These are phyloP conservation scores for Polytrichum formosum DNA, from an alignment of 225 moss, liverwort and hornwort genomes.

Conservation along the genomic window DNA sequence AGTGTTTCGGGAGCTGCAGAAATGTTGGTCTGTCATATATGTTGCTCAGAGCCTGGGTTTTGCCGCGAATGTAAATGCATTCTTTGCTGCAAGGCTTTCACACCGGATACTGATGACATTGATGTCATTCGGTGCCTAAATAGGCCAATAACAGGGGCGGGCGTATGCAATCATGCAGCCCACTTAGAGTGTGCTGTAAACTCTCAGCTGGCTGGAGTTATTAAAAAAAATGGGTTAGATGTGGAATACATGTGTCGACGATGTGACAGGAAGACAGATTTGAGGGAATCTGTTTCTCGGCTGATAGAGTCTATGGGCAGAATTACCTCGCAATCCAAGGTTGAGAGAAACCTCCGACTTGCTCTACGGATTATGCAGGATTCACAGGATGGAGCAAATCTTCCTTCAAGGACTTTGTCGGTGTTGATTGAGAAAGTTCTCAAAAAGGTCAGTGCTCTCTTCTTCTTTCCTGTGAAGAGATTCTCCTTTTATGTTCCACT, in stretches of 20 bases:
- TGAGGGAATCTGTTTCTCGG: slow-evolving; percentile 52
- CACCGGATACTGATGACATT: slow-evolving; percentile 39
- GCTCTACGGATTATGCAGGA: slow-evolving; percentile 59
- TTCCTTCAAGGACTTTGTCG: slow-evolving; percentile 39
- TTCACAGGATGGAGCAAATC: slow-evolving; percentile 43
- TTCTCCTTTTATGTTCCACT: too few relatives aligned
- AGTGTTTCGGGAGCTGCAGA: slow-evolving; percentile 19
- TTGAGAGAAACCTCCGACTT: slow-evolving; percentile 49
- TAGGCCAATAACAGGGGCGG: slow-evolving; percentile 33
- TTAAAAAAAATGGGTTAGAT: slow-evolving; percentile 50
- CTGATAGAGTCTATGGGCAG: slow-evolving; percentile 53
- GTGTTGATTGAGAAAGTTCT: slow-evolving; percentile 42
- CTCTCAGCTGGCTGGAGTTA: slow-evolving; percentile 63
- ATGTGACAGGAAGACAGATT: slow-evolving; percentile 70
- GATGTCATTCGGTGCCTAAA: slow-evolving; percentile 58
- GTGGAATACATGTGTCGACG: slow-evolving; percentile 88
- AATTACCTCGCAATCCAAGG: slow-evolving; percentile 23
- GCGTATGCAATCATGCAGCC: slow-evolving; percentile 72
- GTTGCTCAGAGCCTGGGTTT: slow-evolving; percentile 73
- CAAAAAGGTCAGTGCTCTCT: slow-evolving; percentile 37
- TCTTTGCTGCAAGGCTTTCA: slow-evolving; percentile 61
- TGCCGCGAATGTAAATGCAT: slow-evolving; percentile 81
- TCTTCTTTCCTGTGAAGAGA: too few relatives aligned
- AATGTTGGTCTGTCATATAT: slow-evolving; percentile 51
- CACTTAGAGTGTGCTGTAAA: slow-evolving; percentile 80